phyloP scores from a whole-genome alignment of 2,329 filamentous ascomycete species.

The Cercospora sp. region DNA sequence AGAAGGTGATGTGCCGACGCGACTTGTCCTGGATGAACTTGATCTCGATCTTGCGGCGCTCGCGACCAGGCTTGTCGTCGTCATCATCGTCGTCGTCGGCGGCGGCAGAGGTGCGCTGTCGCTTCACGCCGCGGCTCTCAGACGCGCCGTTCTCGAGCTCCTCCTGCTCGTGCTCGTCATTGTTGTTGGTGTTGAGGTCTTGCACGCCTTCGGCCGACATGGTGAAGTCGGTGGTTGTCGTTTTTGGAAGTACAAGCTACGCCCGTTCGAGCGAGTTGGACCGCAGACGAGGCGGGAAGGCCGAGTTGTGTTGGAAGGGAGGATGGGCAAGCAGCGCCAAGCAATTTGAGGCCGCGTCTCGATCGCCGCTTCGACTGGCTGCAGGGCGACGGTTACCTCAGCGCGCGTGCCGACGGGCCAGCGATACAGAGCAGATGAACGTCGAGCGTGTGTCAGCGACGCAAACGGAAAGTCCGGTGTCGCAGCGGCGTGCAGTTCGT shows the following conservation, averaged over 20 bases:
- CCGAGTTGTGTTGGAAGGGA: constrained; percentile 2
- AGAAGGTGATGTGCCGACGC: constrained; percentile 98
- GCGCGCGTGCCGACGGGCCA: neutral
- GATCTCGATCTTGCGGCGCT: constrained; percentile 99
- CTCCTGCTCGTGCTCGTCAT: constrained; percentile 47
- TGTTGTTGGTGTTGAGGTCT: constrained; percentile 16
- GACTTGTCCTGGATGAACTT: constrained; percentile 99
- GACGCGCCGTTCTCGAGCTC: constrained; percentile 68
- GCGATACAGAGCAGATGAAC: neutral
- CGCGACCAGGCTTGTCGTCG: constrained; percentile 94
- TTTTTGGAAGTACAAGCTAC: constrained; percentile 5
- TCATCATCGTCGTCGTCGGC: constrained; percentile 92
- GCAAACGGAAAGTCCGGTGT: neutral
- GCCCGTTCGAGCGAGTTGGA: constrained; percentile 7
- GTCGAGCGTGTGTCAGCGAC: neutral
- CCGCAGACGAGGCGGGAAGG: neutral
- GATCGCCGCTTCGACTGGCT: neutral
- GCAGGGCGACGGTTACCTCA: neutral
- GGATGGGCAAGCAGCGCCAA: neutral
- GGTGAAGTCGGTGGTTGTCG: constrained; percentile 8
- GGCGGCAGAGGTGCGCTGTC: constrained; percentile 69
- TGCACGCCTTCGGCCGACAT: constrained; percentile 12
- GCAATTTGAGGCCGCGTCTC: neutral
- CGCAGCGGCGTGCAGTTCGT: neutral
- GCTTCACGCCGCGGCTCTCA: constrained; percentile 80